Base-by-base conservation (phyloP, 78 protist genomes). In the Dictyostelium capitatum region DNA sequence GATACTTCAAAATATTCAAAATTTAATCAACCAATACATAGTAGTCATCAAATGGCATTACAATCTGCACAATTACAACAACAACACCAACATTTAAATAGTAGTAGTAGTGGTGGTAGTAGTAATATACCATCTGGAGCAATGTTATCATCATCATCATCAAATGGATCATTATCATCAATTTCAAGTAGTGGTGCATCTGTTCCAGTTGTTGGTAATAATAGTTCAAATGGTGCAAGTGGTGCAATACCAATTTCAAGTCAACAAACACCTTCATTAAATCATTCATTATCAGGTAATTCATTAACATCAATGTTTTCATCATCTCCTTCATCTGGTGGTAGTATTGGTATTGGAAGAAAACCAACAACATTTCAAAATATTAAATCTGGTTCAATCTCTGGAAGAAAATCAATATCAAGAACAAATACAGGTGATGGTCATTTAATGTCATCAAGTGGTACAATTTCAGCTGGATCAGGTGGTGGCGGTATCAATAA, bases 1-100 rank as follows among this genome's bases (percentile, higher is more conserved):
- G 92, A 85, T 30, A 85, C 82, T 6, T 75, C 57, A 20, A 85
- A 85, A 67, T 28, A 48, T 20, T 85, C 92, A 3, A 56, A 51
- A 79, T 79, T 41, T 17, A 72, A 51, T 20, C 56, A 82, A 23
- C 53, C 15, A 69, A 37, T 37, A 37, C 43, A 37, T 75, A 64
- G 57, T 4, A 62, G 25, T 23, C 28, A 6, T 15, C 28, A 11
- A 19, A 41, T 28, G 43, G 43, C 43, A 37, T 37, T 37, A 37
- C n/a, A n/a, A 57, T 14, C 65, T 19, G 14, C 11, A 14, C 65
- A 14, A 14, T 19, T 57, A 57, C 14, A 57, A 11, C 28, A 65
- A 65, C 28, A 65, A 30, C 28, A 70, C 32, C 15, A 70, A 4
- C 14, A 41, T 43, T 9, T 3, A 30, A 30, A 67, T 15, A 15